Evolutionary conservation across 768 basidiomycete species (phyloP), one percentile per base, ranked within the genome.

Genomic region (Coprinopsis sp.): DNA sequence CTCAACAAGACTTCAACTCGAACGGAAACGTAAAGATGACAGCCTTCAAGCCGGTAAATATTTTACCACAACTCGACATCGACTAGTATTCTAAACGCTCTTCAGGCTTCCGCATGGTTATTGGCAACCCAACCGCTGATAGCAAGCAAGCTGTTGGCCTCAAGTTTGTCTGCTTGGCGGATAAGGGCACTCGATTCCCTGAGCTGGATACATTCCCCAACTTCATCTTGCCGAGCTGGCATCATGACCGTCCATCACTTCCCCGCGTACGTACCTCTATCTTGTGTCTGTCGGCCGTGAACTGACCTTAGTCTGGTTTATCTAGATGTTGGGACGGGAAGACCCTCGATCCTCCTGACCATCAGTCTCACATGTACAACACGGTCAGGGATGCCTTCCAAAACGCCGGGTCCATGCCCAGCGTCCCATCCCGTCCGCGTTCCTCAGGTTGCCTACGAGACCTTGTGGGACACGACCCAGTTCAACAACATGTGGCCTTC

Each of bases 191-290:
- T 7, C 18, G 44, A 4, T 46, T 46, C 44, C 44, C 44, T 11
- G 44, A 46, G 34, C 44, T 47, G 25, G 46, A 47, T 31, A 28
- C 24, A 36, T 47, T 47, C 46, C 46, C 46, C 19, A n/a, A 39
- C 23, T 5, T 11, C 23, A n/a, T 27, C 24, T 3, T 47, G 46
- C 46, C 21, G 37, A 19, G 37, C 22, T 28, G 46, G 46, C 18
- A 47, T 47, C 29, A 47, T 47, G 46, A 47, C 46, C 18, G 46
- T 47, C 25, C 46, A 47, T 21, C 46, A 47, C 37, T 47, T 47
- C 46, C 46, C 46, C 10, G 36, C 37, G 46, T 47, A 3, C n/a
- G 46, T 47, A 4, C 7, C 22, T 29, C 28, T 29, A 5, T 6
- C 4, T 8, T 23, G 5, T 12, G 10, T 34, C 19, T 11, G 6